Evolutionary conservation across 192 early-diverging fungal genomes (phyloP).

Genomic region (Diversispora eburnea): DNA sequence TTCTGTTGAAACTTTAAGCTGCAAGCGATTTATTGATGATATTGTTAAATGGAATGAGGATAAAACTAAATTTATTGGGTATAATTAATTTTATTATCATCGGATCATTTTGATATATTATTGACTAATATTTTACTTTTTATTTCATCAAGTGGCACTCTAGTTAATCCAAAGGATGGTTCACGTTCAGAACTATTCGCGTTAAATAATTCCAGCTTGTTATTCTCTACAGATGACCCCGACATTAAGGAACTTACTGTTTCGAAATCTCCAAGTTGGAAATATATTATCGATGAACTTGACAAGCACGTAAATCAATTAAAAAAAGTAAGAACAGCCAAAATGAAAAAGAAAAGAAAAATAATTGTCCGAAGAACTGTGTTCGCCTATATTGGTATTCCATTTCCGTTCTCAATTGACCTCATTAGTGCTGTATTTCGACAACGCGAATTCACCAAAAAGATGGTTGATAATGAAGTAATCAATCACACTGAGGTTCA

Average conservation of each 20-base stretch:
- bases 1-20: background rate
- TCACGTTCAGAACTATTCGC: background rate
- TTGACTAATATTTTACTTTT: background rate
- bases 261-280: background rate
- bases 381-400: conserved; percentile 40
- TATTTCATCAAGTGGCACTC: conserved; percentile 1
- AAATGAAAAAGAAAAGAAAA: conserved; percentile 6
- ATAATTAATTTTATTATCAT: background rate
- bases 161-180: background rate
- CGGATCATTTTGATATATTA: background rate
- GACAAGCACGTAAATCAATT: background rate
- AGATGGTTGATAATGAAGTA: background rate
- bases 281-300: conserved; percentile 15
- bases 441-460: conserved; percentile 47
- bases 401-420: conserved; percentile 31
- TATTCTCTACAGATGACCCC: background rate
- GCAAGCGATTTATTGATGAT: no score
- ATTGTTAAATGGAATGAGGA: no score
- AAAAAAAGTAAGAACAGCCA: background rate
- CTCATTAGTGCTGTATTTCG: conserved; percentile 47
- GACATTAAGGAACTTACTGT: background rate
- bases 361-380: conserved; percentile 28
- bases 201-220: background rate
- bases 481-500: background rate
- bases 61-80: background rate